phyloP scores from a whole-genome alignment of 108 stramenopile genomes.

The Fragilaria crotonensis region DNA sequence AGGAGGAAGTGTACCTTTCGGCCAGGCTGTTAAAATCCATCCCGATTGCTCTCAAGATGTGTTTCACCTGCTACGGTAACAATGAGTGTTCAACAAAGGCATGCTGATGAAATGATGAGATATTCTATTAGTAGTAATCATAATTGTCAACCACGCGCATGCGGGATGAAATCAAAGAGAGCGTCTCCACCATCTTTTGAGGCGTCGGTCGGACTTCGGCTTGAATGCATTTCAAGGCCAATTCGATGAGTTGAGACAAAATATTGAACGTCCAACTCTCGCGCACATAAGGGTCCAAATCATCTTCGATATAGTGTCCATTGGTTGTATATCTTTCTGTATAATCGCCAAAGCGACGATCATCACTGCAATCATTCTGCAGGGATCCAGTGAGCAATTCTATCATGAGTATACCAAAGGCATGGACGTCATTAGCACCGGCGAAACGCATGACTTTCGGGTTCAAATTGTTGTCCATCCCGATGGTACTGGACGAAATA shows the following conservation, averaged over 20 bases:
- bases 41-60: too few relatives aligned
- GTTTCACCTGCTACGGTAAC: too few relatives aligned
- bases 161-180: background rate
- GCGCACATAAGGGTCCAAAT: background rate
- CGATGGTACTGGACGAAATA: background rate
- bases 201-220: background rate
- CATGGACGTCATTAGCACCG: background rate
- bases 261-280: background rate
- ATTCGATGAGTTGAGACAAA: background rate
- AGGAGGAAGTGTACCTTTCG: too few relatives aligned
- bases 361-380: background rate
- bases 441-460: background rate
- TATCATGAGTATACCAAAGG: background rate
- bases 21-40: too few relatives aligned
- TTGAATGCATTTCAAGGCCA: background rate
- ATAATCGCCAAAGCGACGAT: background rate
- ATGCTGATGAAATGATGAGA: background rate
- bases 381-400: background rate
- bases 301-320: background rate
- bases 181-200: background rate
- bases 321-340: background rate
- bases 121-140: background rate
- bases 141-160: background rate
- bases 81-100: too few relatives aligned
- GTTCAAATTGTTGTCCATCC: background rate